phyloP scores from a whole-genome alignment of 371 early-diverging fungal species.

The Cokeromyces recurvatus region DNA sequence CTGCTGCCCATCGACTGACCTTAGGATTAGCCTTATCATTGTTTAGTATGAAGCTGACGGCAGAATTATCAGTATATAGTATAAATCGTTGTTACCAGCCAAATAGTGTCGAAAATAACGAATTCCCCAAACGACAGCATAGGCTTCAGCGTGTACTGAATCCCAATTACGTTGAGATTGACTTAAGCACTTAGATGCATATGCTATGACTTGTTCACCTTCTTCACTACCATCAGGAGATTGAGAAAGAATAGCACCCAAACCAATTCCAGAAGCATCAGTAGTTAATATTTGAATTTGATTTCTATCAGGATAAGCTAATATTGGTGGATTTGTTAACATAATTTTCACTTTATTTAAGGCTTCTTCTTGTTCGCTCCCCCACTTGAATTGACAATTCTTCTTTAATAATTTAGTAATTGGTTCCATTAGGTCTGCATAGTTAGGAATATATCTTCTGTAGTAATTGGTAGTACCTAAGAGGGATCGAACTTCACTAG shows the following conservation, averaged over 20 bases:
- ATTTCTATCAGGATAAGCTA: conserved; percentile 20
- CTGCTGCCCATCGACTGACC: conserved; percentile 7
- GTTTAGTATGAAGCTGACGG: conserved; percentile 3
- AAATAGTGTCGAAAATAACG: conserved; percentile 27
- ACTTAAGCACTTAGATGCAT: conserved; percentile 13
- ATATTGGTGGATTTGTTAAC: conserved; percentile 18
- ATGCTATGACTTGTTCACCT: conserved; percentile 17
- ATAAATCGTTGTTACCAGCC: conserved; percentile 13
- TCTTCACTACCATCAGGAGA: conserved; percentile 7
- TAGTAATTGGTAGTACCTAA: conserved; percentile 22
- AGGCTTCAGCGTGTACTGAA: conserved; percentile 24
- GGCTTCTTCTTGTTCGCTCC: conserved; percentile 8
- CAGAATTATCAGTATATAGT: conserved; percentile 4
- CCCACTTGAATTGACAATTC: conserved; percentile 15
- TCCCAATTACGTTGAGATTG: conserved; percentile 8
- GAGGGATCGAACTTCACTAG: conserved; percentile 18
- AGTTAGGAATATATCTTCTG: conserved; percentile 16
- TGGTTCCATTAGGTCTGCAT: conserved; percentile 2
- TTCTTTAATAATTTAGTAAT: conserved; percentile 8
- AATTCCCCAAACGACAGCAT: conserved; percentile 29
- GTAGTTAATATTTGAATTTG: conserved; percentile 26
- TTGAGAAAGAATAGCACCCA: conserved; percentile 36
- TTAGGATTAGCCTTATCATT: conserved; percentile 2
- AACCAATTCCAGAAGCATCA: conserved; percentile 28
- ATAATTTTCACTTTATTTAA: conserved; percentile 14